Base-by-base conservation (phyloP, 805 yeast species). In the Scheffersomyces amazonensis region DNA sequence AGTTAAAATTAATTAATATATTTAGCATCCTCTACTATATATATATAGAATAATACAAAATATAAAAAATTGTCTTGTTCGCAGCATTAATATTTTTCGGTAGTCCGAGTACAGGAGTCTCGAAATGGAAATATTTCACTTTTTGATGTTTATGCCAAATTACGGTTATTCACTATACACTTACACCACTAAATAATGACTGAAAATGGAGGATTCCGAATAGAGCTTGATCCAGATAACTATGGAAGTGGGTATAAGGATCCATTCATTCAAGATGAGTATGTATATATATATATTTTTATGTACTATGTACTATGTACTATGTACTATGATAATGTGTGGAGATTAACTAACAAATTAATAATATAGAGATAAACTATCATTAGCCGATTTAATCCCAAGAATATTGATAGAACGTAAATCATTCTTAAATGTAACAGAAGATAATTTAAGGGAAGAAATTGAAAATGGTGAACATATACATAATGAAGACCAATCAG, bases 341-440 rank as follows among this genome's bases (percentile, higher is more conserved):
- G 10, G 10, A 20, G 6, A 7, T 20, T 7, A 20, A 20, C 23
- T 20, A 20, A 20, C 23, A 20, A 20, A 7, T 7, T 7, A 11
- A 8, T 12, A 7, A n/a, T 28, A 7, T 27, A 62, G 68, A 44
- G 69, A 68, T 36, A 54, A 68, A 31, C 60, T 78, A 43, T 61
- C 78, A 0, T 52, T 82, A 23, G 66, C 69, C 13, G 80, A 80
- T 46, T 53, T 82, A 24, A 76, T 83, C 18, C 84, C 84, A 4
- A 62, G 77, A 28, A 78, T 82, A 22, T 63, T 81, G 31, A 61
- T 62, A 21, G 84, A 83, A 49, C 61, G 83, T 18, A 80, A 81
- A 25, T 71, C 84, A 16, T 83, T 84, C 45, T 54, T 73, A 17
- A 64, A 74, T 33, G 54, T 84, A 3, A 73, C 84, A 3, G 90